phyloP scores from a whole-genome alignment of 148 eudicot genomes.

The Cornus controversa region DNA sequence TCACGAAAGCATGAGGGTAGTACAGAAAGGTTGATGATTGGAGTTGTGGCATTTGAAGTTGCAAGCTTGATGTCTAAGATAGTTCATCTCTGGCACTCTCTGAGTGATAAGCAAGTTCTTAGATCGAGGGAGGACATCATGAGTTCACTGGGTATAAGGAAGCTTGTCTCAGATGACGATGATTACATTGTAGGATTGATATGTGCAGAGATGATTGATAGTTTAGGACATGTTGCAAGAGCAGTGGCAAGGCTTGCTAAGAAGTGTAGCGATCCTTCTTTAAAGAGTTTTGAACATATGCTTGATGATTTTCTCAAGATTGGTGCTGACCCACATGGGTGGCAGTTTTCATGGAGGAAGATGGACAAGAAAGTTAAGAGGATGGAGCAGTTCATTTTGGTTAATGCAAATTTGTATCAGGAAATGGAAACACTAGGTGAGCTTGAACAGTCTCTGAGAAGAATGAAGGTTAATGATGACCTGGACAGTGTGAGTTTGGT shows the following conservation, averaged over 20 bases:
- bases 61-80: conserved; percentile 59
- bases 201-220: conserved; percentile 47
- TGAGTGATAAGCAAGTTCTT: conserved; percentile 51
- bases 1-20: conserved; percentile 36
- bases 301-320: conserved; percentile 35
- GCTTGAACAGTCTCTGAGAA: conserved; percentile 50
- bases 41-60: conserved; percentile 66
- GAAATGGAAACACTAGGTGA: conserved; percentile 57
- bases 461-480: conserved; percentile 42
- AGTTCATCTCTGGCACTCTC: conserved; percentile 50
- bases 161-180: conserved; percentile 60
- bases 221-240: conserved; percentile 45
- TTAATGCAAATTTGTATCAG: conserved; percentile 53
- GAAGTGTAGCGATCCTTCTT: conserved; percentile 50
- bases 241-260: conserved; percentile 51
- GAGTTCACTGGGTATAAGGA: conserved; percentile 48
- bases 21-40: conserved; percentile 27
- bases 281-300: conserved; percentile 49
- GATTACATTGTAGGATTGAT: conserved; percentile 40
- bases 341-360: conserved; percentile 50
- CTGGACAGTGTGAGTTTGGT: conserved; percentile 31
- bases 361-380: conserved; percentile 60
- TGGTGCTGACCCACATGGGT: conserved; percentile 44
- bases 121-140: conserved; percentile 51
- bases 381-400: conserved; percentile 49